Conservation (phyloP, 2,329 filamentous ascomycete species). For the Cladosporium sp. region DNA sequence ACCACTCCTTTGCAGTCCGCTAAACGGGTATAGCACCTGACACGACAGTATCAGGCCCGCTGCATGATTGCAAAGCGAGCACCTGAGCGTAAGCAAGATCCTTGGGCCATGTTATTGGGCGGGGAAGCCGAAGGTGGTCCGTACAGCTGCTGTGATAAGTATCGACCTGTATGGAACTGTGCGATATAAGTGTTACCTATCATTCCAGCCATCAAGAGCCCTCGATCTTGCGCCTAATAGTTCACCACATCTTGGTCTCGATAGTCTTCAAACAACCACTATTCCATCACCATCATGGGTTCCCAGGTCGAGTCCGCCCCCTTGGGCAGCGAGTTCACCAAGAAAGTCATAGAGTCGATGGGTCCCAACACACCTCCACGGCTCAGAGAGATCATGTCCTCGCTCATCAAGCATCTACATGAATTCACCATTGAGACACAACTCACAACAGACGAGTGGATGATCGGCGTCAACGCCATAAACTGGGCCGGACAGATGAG, state of each 20-base stretch:
- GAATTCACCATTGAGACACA: constrained; percentile 61
- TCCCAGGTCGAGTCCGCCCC: neutral
- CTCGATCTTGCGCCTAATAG: neutral
- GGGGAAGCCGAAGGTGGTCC: neutral
- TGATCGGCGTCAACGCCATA: constrained; percentile 56
- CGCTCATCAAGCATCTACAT: constrained; percentile 57
- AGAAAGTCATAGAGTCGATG: constrained; percentile 38
- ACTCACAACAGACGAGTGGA: constrained; percentile 59
- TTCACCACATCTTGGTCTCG: neutral
- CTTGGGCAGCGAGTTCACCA: constrained; percentile 37
- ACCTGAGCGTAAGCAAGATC: neutral
- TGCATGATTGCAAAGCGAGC: neutral
- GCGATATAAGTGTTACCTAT: neutral
- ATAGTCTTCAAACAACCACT: neutral
- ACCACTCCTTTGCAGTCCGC: neutral
- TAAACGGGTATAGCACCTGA: constrained; percentile 6
- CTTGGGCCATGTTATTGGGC: neutral
- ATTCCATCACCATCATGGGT: constrained; percentile 1
- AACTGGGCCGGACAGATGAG: constrained; percentile 66
- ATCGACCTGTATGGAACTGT: neutral
- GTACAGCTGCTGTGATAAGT: neutral
- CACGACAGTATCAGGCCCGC: neutral
- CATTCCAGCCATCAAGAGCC: neutral
- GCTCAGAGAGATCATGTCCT: constrained; percentile 44
- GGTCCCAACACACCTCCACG: constrained; percentile 38